Base-by-base conservation (phyloP, 179 eudicot genomes). In the Carnegiea gigantea region DNA sequence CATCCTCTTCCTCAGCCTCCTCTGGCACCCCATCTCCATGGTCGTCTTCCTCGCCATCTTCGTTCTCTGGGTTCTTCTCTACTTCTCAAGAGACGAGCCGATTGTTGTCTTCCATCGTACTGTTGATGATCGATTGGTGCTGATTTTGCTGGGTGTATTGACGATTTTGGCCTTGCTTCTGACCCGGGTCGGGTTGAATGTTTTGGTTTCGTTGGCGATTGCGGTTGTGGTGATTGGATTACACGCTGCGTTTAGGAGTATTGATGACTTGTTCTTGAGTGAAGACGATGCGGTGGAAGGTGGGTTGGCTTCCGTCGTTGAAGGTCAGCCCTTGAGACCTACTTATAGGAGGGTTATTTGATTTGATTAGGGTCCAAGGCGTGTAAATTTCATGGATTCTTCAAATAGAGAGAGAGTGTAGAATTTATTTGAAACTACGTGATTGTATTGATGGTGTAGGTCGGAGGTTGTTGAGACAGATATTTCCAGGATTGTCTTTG, bases 1-100 rank as follows among this genome's bases (percentile, higher is more conserved):
- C 46, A 81, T 90, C 80, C 77, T 94, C 78, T 91, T 94, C 84
- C 86, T 89, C 70, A 75, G 89, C 87, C 92, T 94, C 36, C 30
- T 94, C 0, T 94, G 85, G 87, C 92, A 91, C 85, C 97, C 98
- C 0, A 23, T 91, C 9, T 92, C 97, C 44, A 88, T 94, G 86
- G 89, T 94, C 26, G 89, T 90, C 17, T 94, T 91, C 84, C 33
- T 92, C 62, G 0, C 78, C 5, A 57, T 90, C 7, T 92, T 89
- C 53, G 49, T 83, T 2, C 82, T 85, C 20, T 94, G 98, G 98
- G 11, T 92, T 3, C 71, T 75, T 65, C 91, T 94, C 30, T 91
- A 85, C 84, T 87, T 91, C 77, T 84, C 79, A 5, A 84, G 98
- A 1, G 91, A 89, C 14, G 82, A 68, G 0, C 91, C 93, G 0